These are phyloP conservation scores for Backusella mclennaniae DNA, from an alignment of 192 early-diverging fungal genomes.

Conservation along the genomic window DNA sequence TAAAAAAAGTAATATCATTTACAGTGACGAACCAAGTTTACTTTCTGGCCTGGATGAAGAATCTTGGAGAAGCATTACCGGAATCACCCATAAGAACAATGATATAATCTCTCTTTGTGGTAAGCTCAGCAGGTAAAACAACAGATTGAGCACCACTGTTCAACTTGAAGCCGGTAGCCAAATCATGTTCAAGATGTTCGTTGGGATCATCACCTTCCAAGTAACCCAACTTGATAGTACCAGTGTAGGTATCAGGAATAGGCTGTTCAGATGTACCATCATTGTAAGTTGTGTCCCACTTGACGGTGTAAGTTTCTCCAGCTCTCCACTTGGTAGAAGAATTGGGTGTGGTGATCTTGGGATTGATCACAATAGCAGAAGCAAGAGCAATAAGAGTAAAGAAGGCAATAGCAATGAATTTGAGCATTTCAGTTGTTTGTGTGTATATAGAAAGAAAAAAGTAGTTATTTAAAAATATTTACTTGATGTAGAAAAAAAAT, in stretches of 20 bases:
- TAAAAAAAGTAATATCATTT: background rate
- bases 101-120: conserved; percentile 20
- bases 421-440: conserved; percentile 4
- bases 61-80: conserved; percentile 24
- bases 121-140: conserved; percentile 9
- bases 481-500: background rate
- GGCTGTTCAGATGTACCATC: background rate
- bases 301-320: conserved; percentile 14
- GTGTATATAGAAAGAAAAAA: background rate
- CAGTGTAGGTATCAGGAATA: conserved; percentile 23
- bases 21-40: background rate
- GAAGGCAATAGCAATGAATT: background rate
- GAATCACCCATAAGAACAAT: conserved; percentile 28
- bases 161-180: conserved; percentile 19
- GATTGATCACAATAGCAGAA: conserved; percentile 6
- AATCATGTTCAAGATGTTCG: conserved; percentile 17
- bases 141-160: conserved; percentile 15
- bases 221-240: conserved; percentile 23
- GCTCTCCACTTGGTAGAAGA: conserved; percentile 20
- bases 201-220: conserved; percentile 11
- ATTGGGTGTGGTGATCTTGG: conserved; percentile 12
- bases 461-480: background rate
- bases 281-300: conserved; percentile 10
- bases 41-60: conserved; percentile 15
- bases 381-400: background rate